Percentiles rank a stretch among this genome's conserved stretches.
Evolutionary conservation across 2,329 filamentous ascomycete species (phyloP).

Genomic region (Colletotrichum sp.): DNA sequence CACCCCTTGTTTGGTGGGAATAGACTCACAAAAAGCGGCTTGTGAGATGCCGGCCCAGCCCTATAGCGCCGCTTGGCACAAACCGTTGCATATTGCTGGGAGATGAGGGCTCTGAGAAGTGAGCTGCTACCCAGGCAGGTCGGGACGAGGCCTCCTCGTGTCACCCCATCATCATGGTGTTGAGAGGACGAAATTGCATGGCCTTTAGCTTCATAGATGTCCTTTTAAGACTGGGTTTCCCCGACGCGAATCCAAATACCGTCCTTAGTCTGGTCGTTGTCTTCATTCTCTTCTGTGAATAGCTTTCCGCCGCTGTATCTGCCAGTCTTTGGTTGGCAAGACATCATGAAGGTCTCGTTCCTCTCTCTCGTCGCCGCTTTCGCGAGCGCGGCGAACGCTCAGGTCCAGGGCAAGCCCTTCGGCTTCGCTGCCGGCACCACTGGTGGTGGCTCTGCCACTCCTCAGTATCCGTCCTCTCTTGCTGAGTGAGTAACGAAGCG

Average conservation of each 20-base stretch:
- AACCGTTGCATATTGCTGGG: neutral
- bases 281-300: neutral
- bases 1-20: neutral
- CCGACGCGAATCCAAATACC: too few relatives aligned
- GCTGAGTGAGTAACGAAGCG: neutral
- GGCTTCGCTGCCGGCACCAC: slow-evolving; percentile 47
- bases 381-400: slow-evolving; percentile 24
- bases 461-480: slow-evolving; percentile 38
- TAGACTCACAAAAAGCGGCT: neutral
- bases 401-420: slow-evolving; percentile 31
- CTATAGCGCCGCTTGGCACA: neutral
- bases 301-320: neutral
- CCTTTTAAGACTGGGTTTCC: neutral
- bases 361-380: slow-evolving; percentile 25
- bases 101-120: neutral
- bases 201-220: neutral
- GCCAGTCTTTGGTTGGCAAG: neutral
- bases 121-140: neutral
- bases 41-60: neutral
- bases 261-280: neutral
- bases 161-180: neutral
- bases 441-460: slow-evolving; percentile 53
- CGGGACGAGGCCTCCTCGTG: neutral
- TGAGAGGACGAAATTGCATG: neutral
- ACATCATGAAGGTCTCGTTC: neutral